Percentiles rank a stretch among this genome's conserved stretches.
Evolutionary conservation across 306 rosid genomes (phyloP).

Genomic region (Cucumis hystrix): DNA sequence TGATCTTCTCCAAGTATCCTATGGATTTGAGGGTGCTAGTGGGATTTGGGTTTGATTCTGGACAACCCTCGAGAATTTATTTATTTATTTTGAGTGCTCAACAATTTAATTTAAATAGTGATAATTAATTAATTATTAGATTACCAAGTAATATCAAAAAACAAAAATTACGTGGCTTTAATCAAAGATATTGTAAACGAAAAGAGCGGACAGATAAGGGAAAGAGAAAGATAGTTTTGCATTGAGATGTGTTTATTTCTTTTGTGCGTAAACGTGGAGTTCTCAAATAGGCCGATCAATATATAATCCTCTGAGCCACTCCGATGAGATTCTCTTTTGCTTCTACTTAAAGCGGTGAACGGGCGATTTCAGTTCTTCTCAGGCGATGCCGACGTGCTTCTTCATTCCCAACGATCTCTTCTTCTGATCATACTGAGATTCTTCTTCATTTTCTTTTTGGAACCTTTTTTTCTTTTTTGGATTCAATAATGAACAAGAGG

Average conservation of each 20-base stretch:
- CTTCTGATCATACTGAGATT: not conserved
- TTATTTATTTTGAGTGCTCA: too few relatives aligned
- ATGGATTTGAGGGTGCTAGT: too few relatives aligned
- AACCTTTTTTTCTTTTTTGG: not conserved
- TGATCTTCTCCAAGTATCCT: too few relatives aligned
- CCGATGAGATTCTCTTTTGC: not conserved
- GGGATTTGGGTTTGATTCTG: too few relatives aligned
- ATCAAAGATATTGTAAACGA: not conserved
- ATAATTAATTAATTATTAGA: too few relatives aligned
- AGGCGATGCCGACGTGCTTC: too few relatives aligned
- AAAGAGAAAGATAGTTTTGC: not conserved
- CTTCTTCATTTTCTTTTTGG: not conserved
- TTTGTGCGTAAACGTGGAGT: not conserved
- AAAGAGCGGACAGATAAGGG: not conserved
- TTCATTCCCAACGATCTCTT: not conserved
- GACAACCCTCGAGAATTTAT: too few relatives aligned
- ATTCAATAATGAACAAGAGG: constrained; percentile 43
- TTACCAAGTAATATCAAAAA: too few relatives aligned
- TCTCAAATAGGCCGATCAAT: not conserved
- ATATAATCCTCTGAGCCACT: not conserved
- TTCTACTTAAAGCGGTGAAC: constrained; percentile 1
- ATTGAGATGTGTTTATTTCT: not conserved
- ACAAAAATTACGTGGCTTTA: not conserved
- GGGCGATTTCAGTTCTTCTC: not conserved
- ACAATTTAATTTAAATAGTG: too few relatives aligned